Percentiles rank a stretch among this genome's conserved stretches.
Evolutionary conservation across 345 rosid genomes (phyloP).

Genomic region (Camelina neglecta): DNA sequence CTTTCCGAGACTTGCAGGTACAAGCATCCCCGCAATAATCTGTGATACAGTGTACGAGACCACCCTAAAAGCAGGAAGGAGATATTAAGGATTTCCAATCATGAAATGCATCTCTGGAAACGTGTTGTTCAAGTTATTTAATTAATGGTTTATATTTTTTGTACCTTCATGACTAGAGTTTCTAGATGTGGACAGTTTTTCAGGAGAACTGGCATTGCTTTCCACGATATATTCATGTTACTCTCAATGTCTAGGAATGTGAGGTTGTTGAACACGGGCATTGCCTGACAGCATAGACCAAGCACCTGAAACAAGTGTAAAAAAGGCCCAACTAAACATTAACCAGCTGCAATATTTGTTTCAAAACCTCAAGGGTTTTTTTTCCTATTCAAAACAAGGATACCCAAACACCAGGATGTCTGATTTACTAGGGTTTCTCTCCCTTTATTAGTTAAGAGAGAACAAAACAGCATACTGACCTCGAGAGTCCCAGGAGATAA

Average conservation of each 20-base stretch:
- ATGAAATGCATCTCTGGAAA: background rate
- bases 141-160: background rate
- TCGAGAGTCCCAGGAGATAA: background rate
- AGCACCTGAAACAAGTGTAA: constrained; percentile 2
- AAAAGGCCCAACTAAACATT: background rate
- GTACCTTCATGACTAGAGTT: background rate
- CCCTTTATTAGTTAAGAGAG: background rate
- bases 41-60: constrained; percentile 10
- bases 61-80: constrained; percentile 3
- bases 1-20: background rate
- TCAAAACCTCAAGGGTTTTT: background rate
- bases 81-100: too few relatives aligned
- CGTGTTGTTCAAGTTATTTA: background rate
- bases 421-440: too few relatives aligned
- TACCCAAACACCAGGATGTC: too few relatives aligned
- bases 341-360: background rate
- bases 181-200: constrained; percentile 15
- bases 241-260: background rate
- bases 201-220: constrained; percentile 22
- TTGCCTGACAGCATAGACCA: background rate
- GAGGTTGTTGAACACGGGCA: constrained; percentile 28
- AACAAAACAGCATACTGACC: background rate
- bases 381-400: background rate
- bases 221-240: background rate
- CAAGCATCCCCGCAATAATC: constrained; percentile 2